A percentile compares a stretch with the other conserved stretches of the same genome.
These are phyloP conservation scores for Teratosphaeria zuluensis DNA, from an alignment of 2,329 filamentous ascomycete genomes.

Conservation along the genomic window DNA sequence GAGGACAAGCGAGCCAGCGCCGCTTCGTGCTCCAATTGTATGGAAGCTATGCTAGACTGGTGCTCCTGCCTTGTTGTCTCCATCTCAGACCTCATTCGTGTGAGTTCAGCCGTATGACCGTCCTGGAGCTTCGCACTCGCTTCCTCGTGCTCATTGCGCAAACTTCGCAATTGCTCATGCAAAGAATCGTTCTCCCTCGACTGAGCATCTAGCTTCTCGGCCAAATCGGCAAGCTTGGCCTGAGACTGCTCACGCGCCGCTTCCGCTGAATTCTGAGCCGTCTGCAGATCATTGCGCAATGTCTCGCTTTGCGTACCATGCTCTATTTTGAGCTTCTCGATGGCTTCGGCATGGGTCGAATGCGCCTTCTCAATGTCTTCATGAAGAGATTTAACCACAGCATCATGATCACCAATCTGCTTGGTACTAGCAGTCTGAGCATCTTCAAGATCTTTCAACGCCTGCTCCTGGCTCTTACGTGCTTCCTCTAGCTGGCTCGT, in stretches of 20 bases:
- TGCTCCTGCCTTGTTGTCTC: constrained; percentile 4
- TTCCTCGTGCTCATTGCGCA: neutral
- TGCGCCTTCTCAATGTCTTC: neutral
- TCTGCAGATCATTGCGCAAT: constrained; percentile 4
- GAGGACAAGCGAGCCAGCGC: constrained; percentile 2
- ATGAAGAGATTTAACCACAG: neutral
- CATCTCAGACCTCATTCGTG: neutral
- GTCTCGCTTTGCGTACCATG: neutral
- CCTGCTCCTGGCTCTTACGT: neutral
- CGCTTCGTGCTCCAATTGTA: neutral
- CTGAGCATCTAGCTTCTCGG: constrained; percentile 12
- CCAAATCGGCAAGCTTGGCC: constrained; percentile 18
- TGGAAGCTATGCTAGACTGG: neutral
- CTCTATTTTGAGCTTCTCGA: neutral
- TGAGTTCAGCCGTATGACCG: neutral
- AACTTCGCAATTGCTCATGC: constrained; percentile 6
- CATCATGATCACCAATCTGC: neutral
- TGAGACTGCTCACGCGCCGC: constrained; percentile 12
- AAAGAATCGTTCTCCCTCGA: constrained; percentile 5
- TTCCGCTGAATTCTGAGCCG: neutral
- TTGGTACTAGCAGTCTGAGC: neutral
- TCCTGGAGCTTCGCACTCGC: neutral
- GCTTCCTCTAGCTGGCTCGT: neutral
- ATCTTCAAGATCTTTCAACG: neutral
- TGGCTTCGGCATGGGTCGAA: neutral